Evolutionary conservation across 2,329 filamentous ascomycete species (phyloP).

Genomic region (Thyridium curvatum): DNA sequence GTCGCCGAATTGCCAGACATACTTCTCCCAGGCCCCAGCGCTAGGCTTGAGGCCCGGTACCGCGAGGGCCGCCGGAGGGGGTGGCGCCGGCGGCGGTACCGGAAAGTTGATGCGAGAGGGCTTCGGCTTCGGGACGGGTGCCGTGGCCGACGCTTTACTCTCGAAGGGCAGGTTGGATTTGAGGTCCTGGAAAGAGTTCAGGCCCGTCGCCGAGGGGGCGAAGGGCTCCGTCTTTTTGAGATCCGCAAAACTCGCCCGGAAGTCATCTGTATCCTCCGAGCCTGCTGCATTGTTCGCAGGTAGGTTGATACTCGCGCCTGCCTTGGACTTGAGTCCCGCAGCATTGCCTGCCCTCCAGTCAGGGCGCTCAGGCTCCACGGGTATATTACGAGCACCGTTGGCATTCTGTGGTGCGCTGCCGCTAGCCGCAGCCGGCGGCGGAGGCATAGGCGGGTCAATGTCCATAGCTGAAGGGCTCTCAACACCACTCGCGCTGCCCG

Average conservation of each 20-base stretch:
- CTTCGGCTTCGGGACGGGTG: conserved; percentile 16
- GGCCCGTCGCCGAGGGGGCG: conserved; percentile 35
- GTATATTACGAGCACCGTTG: conserved; percentile 42
- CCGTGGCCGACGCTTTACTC: conserved; percentile 38
- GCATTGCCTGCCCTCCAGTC: conserved; percentile 52
- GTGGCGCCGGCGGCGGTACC: conserved; percentile 40
- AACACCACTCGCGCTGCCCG: conserved; percentile 21
- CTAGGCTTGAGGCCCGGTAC: conserved; percentile 38
- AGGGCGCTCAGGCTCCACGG: conserved; percentile 50
- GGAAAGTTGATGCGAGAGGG: conserved; percentile 36
- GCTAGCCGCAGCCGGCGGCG: conserved; percentile 11
- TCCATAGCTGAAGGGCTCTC: conserved; percentile 58
- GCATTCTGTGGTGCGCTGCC: conserved; percentile 13
- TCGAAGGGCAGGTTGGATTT: conserved; percentile 51
- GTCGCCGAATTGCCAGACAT: conserved; percentile 43
- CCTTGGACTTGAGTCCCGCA: conserved; percentile 15
- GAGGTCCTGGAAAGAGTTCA: conserved; percentile 49
- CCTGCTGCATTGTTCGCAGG: conserved; percentile 32
- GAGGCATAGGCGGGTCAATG: conserved; percentile 46
- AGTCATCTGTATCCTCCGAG: conserved; percentile 51
- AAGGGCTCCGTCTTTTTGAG: conserved; percentile 52
- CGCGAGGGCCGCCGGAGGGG: conserved; percentile 34
- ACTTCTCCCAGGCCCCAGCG: conserved; percentile 39
- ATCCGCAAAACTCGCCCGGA: conserved; percentile 46
- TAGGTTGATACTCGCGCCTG: conserved; percentile 11